These are phyloP conservation scores for Ganoderma sinense DNA, from an alignment of 1,284 basidiomycete genomes.

Conservation along the genomic window DNA sequence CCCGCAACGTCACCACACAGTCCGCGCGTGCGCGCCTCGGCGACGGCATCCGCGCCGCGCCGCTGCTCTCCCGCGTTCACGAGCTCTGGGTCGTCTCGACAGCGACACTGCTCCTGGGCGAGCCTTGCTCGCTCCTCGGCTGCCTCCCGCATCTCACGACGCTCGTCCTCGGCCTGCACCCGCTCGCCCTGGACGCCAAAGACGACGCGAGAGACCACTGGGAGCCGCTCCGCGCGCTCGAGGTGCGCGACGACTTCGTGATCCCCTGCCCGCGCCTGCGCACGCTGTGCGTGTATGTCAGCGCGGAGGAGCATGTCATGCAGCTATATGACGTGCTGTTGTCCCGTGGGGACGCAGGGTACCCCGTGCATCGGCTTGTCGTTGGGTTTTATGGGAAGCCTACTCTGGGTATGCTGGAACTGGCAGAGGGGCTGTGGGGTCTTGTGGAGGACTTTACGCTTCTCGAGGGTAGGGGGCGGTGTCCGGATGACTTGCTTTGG, in stretches of 20 bases:
- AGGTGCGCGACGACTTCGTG: conserved; percentile 1
- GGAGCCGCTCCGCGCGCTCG: background rate
- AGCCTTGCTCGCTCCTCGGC: background rate
- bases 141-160: background rate
- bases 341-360: background rate
- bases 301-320: background rate
- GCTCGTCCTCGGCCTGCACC: background rate
- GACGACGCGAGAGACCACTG: background rate
- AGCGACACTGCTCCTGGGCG: background rate
- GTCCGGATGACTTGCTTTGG: background rate
- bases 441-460: background rate
- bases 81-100: background rate
- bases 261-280: background rate
- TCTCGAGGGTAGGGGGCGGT: background rate
- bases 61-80: background rate
- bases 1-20: background rate
- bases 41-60: background rate
- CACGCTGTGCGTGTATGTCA: background rate
- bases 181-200: background rate
- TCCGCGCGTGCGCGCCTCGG: background rate
- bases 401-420: background rate
- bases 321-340: background rate
- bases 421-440: background rate
- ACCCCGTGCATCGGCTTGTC: background rate
- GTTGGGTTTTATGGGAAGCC: background rate